Evolutionary conservation across 306 rosid species (phyloP).

Genomic region (Quercus suber): DNA sequence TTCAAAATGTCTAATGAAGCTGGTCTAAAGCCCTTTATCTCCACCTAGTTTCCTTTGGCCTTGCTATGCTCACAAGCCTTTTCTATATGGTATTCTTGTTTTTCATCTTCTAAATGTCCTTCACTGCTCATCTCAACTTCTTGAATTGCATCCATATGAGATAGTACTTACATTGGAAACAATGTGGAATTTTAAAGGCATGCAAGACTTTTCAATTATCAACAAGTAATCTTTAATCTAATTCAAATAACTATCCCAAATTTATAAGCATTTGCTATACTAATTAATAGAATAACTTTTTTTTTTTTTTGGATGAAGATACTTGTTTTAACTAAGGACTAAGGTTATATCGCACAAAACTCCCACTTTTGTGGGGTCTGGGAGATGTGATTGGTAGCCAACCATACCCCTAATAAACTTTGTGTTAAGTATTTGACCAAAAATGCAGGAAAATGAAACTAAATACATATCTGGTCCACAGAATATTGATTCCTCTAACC

Average conservation of each 20-base stretch:
- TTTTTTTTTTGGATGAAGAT: no score
- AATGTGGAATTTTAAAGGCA: background rate
- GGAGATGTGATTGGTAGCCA: no score
- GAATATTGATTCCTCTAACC: conserved; percentile 32
- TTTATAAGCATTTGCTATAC: no score
- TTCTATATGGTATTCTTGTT: conserved; percentile 10
- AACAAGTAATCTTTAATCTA: background rate
- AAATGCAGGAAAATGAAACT: background rate
- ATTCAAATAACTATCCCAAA: no score
- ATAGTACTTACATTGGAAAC: conserved; percentile 23
- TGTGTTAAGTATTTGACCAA: no score
- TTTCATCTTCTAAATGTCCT: conserved; percentile 24
- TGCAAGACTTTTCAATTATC: background rate
- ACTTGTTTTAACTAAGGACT: no score
- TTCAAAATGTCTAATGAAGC: conserved; percentile 52
- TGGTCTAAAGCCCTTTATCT: conserved; percentile 29
- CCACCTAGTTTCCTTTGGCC: background rate
- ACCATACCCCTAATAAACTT: no score
- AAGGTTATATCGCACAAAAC: no score
- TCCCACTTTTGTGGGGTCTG: no score
- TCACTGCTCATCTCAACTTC: conserved; percentile 59
- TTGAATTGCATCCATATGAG: conserved; percentile 49
- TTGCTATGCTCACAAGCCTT: conserved; percentile 8
- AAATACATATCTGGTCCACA: background rate
- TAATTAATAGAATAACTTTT: no score